phyloP scores from a whole-genome alignment of 306 rosid species.

The Acacia confusa region DNA sequence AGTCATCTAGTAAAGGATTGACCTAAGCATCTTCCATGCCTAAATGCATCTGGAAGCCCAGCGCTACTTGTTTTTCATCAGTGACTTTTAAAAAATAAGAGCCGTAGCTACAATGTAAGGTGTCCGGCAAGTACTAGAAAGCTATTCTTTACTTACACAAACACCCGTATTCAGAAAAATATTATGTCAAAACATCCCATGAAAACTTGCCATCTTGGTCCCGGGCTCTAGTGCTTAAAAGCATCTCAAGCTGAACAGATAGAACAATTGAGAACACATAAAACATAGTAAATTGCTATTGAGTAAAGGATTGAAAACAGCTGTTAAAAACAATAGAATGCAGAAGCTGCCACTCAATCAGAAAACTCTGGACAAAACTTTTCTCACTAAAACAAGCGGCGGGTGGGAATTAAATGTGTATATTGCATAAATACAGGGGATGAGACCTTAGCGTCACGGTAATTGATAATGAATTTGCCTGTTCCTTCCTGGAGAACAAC shows the following conservation, averaged over 20 bases:
- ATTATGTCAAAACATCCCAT: not conserved
- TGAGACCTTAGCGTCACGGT: slow-evolving; percentile 84
- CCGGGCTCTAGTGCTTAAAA: not conserved
- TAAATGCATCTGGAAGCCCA: not conserved
- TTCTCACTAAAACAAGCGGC: not conserved
- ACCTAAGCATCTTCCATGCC: not conserved
- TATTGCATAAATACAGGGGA: not conserved
- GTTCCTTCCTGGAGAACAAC: slow-evolving; percentile 91
- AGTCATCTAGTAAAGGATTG: not conserved
- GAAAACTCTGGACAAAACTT: not conserved
- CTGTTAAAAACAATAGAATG: not conserved
- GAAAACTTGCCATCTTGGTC: not conserved
- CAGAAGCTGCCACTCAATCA: not conserved
- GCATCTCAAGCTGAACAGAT: not conserved
- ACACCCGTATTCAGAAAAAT: not conserved
- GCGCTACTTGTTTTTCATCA: not conserved
- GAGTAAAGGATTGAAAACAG: not conserved
- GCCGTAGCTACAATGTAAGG: not conserved
- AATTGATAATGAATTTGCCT: slow-evolving; percentile 85
- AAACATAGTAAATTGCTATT: not conserved
- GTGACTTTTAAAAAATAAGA: not conserved
- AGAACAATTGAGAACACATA: not conserved
- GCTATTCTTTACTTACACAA: not conserved
- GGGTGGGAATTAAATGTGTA: not conserved
- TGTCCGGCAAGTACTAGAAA: not conserved